phyloP scores from a whole-genome alignment of 805 yeast genomes.

The Danielia reshetovae region DNA sequence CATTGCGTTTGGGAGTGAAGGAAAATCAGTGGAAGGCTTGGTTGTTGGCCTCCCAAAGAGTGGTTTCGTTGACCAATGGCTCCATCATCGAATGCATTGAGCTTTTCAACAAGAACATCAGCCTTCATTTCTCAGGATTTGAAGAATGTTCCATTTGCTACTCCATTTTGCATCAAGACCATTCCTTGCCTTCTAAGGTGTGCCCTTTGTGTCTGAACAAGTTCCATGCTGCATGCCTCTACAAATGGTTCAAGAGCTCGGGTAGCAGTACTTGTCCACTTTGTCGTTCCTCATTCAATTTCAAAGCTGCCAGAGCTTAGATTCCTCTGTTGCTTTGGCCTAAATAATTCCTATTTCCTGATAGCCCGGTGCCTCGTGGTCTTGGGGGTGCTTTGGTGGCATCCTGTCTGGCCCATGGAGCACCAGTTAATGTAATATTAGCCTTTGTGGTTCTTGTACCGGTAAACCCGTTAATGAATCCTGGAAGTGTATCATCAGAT shows the following conservation, averaged over 20 bases:
- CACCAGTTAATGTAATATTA: constrained; percentile 34
- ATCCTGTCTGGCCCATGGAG: constrained; percentile 34
- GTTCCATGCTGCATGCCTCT: constrained; percentile 93
- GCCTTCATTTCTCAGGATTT: constrained; percentile 84
- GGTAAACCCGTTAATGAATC: constrained; percentile 19
- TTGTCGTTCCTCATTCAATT: constrained; percentile 69
- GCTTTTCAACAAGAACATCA: constrained; percentile 68
- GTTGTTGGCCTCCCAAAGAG: constrained; percentile 85
- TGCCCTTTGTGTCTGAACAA: constrained; percentile 91
- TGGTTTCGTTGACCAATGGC: constrained; percentile 71
- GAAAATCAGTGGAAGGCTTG: constrained; percentile 94
- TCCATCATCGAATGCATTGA: constrained; percentile 65
- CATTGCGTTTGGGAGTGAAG: constrained; percentile 78
- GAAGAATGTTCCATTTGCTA: constrained; percentile 98
- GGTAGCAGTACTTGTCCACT: constrained; percentile 92
- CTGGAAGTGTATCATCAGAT: constrained; percentile 11
- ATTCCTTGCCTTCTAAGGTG: constrained; percentile 81
- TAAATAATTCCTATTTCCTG: background rate
- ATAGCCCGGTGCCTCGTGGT: background rate
- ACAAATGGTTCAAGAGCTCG: constrained; percentile 96
- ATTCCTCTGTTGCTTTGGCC: background rate
- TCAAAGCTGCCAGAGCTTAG: constrained; percentile 22
- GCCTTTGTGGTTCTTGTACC: constrained; percentile 26
- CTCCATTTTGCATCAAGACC: constrained; percentile 84
- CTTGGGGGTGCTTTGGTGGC: background rate